phyloP scores from a whole-genome alignment of 371 early-diverging fungal genomes.

The Quaeritorhiza haematococci region DNA sequence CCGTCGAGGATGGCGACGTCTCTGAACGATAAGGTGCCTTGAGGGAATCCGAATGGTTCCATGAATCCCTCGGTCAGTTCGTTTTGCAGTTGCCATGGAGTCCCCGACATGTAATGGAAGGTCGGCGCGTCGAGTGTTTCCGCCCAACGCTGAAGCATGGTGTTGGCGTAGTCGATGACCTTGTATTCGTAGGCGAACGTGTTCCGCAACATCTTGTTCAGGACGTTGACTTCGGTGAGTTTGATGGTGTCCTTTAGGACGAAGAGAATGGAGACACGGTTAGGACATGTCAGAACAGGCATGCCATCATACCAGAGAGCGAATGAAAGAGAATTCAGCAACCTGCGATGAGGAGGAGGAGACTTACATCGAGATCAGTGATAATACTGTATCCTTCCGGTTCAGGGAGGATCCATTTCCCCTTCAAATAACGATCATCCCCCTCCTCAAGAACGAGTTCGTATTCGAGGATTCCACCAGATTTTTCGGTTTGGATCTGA shows the following conservation, averaged over 20 bases:
- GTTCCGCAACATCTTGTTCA: not conserved
- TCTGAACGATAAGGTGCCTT: slow-evolving; percentile 9
- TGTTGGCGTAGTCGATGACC: slow-evolving; percentile 2
- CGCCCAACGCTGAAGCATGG: slow-evolving; percentile 3
- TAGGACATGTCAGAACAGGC: too few species aligned
- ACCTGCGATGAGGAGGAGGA: too few species aligned
- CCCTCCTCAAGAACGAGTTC: too few species aligned
- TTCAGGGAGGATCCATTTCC: too few species aligned
- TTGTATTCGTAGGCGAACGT: slow-evolving; percentile 8
- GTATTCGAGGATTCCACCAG: too few species aligned
- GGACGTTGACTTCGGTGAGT: slow-evolving; percentile 9
- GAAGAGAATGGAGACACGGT: too few species aligned
- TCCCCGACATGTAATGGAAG: slow-evolving; percentile 19
- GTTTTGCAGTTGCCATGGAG: slow-evolving; percentile 13
- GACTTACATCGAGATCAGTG: slow-evolving; percentile 12
- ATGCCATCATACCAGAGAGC: too few species aligned
- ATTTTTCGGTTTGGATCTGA: too few species aligned
- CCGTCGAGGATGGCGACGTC: slow-evolving; percentile 8
- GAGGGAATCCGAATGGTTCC: slow-evolving; percentile 4
- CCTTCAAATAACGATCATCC: too few species aligned
- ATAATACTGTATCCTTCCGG: slow-evolving; percentile 8
- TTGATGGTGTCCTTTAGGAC: slow-evolving; percentile 18
- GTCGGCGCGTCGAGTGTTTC: not conserved
- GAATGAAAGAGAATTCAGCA: too few species aligned
- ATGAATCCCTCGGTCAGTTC: slow-evolving; percentile 4